Base-by-base conservation (phyloP, 192 early-diverging fungal genomes). In the Gorgonomyces haynaldii region DNA sequence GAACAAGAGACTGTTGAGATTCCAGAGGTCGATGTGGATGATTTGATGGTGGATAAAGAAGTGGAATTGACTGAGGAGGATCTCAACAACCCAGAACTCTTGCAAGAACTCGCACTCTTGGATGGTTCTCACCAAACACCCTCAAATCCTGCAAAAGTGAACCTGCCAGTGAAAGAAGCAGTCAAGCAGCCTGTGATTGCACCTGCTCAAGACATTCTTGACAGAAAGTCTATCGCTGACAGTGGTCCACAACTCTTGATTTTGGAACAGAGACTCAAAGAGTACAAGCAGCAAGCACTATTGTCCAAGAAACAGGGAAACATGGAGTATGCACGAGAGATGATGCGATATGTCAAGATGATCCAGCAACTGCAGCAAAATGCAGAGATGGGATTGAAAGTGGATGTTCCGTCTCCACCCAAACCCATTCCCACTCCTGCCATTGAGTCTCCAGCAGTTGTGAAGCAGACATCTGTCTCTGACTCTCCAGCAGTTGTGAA, bases 41-140 rank as follows among this genome's bases (percentile, higher is more conserved):
- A 68, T 15, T n/a, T n/a, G n/a, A n/a, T n/a, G n/a, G n/a, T n/a
- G n/a, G 75, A 81, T 34, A 67, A 72, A 24, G 53, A 64, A 4
- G 73, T 86, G 3, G 74, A 80, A 12, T 59, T 88, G 28, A 75
- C 69, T 5, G 86, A 88, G 17, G 67, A 70, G 3, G 86, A 88
- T 54, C 56, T 83, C 60, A 79, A 82, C 26, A 83, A 88, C 53
- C 86, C 86, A 3, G 60, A 66, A n/a, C 60, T 88, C 24, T 56
- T 88, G 65, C 74, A 70, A 61, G 54, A 54, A 39, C 29, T 57
- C 8, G 10, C 37, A 19, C 37, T 40, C 7, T 53, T 74, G 34
- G 57, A 55, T 2, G 57, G 44, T 6, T 8, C 5, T 31, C 30
- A 31, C 30, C 30, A 31, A 31, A n/a, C 1, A 25, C 42, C 22